phyloP scores from a whole-genome alignment of 768 basidiomycete genomes.

The Rhodosporidiobolus sp. region DNA sequence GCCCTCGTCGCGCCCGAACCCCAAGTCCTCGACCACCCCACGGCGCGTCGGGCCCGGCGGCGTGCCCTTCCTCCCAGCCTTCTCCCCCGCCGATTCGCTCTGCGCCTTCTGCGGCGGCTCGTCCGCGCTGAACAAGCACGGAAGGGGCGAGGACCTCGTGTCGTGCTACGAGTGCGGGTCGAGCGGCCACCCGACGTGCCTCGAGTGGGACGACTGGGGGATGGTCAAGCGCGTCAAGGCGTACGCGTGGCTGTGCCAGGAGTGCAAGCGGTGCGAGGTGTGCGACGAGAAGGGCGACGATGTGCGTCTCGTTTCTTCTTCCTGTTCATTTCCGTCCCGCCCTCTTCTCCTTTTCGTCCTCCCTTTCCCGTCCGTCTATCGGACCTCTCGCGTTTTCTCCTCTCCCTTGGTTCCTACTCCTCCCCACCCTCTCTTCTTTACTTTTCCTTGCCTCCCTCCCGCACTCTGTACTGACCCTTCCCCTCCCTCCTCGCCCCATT shows the following conservation, averaged over 20 bases:
- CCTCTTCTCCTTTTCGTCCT: not conserved
- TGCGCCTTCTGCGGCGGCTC: conserved; percentile 78
- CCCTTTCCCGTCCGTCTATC: not conserved
- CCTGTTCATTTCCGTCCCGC: not conserved
- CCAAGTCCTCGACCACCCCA: conserved; percentile 9
- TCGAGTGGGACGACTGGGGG: conserved; percentile 58
- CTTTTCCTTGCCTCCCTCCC: not conserved
- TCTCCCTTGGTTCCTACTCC: not conserved
- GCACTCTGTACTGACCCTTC: not conserved
- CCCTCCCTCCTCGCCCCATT: not conserved
- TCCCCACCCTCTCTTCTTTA: too few species aligned
- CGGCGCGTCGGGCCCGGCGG: conserved; percentile 31
- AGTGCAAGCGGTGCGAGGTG: conserved; percentile 88
- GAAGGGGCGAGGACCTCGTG: conserved; percentile 65
- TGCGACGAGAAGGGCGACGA: conserved; percentile 82
- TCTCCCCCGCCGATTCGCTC: conserved; percentile 56
- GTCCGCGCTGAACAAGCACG: conserved; percentile 59
- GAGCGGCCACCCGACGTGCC: conserved; percentile 85
- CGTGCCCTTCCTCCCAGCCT: conserved; percentile 39
- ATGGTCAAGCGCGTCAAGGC: conserved; percentile 60
- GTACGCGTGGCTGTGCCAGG: conserved; percentile 82
- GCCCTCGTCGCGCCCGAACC: conserved; percentile 23
- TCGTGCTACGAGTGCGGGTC: conserved; percentile 78
- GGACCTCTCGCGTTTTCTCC: too few species aligned
- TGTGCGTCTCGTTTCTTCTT: conserved; percentile 56